A percentile compares a stretch with the other conserved stretches of the same genome.
Conservation (phyloP, 257 asterid genomes). For the Thymus mandschuricus region DNA sequence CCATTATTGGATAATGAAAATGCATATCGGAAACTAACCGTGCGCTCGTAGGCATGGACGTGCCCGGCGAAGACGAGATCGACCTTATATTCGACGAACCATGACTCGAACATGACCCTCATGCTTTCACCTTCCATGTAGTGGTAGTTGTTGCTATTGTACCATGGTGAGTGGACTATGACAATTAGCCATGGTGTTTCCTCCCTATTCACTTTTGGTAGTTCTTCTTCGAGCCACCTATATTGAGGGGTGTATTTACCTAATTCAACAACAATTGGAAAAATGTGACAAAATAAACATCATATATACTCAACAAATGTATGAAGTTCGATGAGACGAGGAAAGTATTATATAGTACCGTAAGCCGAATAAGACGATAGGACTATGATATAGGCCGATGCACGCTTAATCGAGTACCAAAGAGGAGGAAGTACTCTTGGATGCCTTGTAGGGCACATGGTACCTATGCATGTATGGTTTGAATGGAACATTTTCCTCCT, state of each 20-base stretch:
- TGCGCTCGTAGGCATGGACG: conserved; percentile 60
- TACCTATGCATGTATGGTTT: conserved; percentile 77
- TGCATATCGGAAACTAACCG: conserved; percentile 29
- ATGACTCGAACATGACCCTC: conserved; percentile 72
- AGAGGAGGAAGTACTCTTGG: conserved; percentile 67
- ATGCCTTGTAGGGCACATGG: conserved; percentile 55
- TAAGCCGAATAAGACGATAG: conserved; percentile 85
- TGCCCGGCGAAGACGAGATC: conserved; percentile 59
- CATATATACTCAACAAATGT: too few relatives aligned
- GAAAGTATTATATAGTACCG: conserved; percentile 38
- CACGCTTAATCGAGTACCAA: conserved; percentile 92
- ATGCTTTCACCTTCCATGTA: conserved; percentile 88
- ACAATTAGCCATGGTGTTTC: conserved; percentile 91
- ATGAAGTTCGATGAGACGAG: too few relatives aligned
- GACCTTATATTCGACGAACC: conserved; percentile 57
- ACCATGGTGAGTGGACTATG: conserved; percentile 82
- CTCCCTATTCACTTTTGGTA: conserved; percentile 68
- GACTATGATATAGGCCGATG: conserved; percentile 82
- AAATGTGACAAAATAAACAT: too few relatives aligned
- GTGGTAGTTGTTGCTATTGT: conserved; percentile 80
- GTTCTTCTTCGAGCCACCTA: conserved; percentile 67
- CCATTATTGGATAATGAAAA: background rate
- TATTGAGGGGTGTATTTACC: conserved; percentile 85
- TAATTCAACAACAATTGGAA: background rate
- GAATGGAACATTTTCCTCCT: conserved; percentile 84